Conservation (phyloP, 2,329 filamentous ascomycete genomes). For the Waltergamsia citrina region DNA sequence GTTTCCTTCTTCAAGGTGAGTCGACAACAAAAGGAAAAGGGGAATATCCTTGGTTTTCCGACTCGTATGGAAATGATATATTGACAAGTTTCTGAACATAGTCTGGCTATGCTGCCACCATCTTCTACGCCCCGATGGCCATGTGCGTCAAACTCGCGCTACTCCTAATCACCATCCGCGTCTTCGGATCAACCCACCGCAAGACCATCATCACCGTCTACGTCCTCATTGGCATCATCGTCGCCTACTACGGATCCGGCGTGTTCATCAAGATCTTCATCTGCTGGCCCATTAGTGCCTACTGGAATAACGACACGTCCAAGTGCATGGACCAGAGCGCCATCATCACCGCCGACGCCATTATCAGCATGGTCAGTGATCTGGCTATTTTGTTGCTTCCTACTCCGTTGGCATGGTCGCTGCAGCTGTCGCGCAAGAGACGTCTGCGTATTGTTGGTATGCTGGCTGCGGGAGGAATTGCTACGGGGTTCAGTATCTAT, state of each 20-base stretch:
- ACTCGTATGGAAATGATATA: background rate
- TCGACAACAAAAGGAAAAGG: background rate
- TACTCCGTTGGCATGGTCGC: conserved; percentile 19
- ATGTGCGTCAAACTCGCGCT: conserved; percentile 31
- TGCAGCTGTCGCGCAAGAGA: conserved; percentile 17
- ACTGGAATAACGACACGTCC: conserved; percentile 21
- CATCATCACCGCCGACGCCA: conserved; percentile 19
- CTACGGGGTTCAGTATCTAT: conserved; percentile 19
- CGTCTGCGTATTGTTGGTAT: conserved; percentile 17
- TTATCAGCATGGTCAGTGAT: conserved; percentile 20
- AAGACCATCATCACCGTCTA: conserved; percentile 27
- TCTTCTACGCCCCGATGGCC: conserved; percentile 34
- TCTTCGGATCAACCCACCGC: conserved; percentile 28
- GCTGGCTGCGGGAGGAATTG: conserved; percentile 19
- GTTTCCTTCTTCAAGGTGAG: conserved; percentile 24
- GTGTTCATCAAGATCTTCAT: conserved; percentile 30
- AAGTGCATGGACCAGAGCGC: conserved; percentile 24
- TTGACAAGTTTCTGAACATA: conserved; percentile 7
- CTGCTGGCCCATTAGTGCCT: conserved; percentile 28
- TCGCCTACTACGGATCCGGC: conserved; percentile 28
- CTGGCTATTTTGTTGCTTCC: conserved; percentile 18
- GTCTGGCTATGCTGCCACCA: conserved; percentile 30
- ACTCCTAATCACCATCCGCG: conserved; percentile 29
- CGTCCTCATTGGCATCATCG: conserved; percentile 23
- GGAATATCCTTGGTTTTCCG: background rate